Evolutionary conservation across 129 eudicot species (phyloP).

Genomic region (Flaveria trinervia): DNA sequence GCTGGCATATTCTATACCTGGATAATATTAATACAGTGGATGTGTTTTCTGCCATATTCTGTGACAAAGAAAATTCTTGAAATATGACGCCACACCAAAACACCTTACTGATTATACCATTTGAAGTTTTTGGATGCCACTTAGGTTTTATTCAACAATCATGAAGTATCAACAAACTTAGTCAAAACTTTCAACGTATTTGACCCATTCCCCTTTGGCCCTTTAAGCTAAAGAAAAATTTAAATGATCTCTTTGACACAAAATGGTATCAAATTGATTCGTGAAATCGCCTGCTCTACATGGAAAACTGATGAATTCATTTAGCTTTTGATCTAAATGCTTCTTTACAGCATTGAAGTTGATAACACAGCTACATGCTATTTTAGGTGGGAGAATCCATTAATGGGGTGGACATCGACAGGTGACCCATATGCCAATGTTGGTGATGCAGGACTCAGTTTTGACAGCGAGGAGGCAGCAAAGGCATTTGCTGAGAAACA

Average conservation of each 20-base stretch:
- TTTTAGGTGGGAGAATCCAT: conserved; percentile 91
- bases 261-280: neutral
- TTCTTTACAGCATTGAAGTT: neutral
- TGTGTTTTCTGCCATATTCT: neutral
- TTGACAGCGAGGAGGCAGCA: conserved; percentile 79
- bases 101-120: neutral
- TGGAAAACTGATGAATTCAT: conserved; percentile 5
- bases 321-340: neutral
- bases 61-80: neutral
- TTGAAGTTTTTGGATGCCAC: neutral
- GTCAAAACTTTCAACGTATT: neutral
- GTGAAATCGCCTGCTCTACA: neutral
- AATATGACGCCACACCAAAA: neutral
- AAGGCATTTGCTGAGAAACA: conserved; percentile 75
- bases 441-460: conserved; percentile 82
- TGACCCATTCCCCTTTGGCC: neutral
- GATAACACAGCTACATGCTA: neutral
- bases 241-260: neutral
- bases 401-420: conserved; percentile 97
- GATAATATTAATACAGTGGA: neutral
- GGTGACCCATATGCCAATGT: conserved; percentile 98
- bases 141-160: neutral
- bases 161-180: neutral
- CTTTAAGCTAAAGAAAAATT: neutral
- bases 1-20: neutral